Evolutionary conservation across 2,329 filamentous ascomycete species (phyloP), one percentile per base, ranked within the genome.

Genomic region (Leptodontidium sp.): DNA sequence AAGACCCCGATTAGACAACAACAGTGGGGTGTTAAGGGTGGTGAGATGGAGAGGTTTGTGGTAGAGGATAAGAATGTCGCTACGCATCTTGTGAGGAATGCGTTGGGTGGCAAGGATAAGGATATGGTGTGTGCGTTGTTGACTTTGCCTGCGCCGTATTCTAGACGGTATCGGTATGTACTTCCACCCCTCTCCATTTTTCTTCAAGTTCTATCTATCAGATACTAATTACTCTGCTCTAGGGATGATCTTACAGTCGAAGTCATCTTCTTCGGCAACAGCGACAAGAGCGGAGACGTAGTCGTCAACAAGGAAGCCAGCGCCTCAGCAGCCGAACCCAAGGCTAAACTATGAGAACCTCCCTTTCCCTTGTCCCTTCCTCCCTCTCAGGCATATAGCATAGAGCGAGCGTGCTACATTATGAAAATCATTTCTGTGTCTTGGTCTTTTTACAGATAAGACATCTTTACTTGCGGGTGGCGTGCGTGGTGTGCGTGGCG

Each of bases 201-300:
- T 32, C 24, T 9, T 17, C 15, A 5, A 21, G 3, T 17, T 40
- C 43, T 29, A 1, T 2, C 47, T 53, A 53, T 59, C n/a, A 21
- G 64, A 68, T 43, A 45, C 70, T 74, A 61, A 74, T 50, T 62
- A 6, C 17, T 35, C 8, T 26, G 11, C 63, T 64, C 74, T 69
- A 95, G 93, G 74, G 96, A 99, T 78, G 96, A 99, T 79, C 83
- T 99, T 71, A 99, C 96, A 0, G 95, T 99, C 17, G 93, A 99
- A 80, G 96, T 99, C 70, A 97, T 99, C 77, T 99, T 99, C 86
- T 99, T 99, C 76, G 96, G 96, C 69, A 89, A 97, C 74, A 88
- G 91, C 45, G 84, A 90, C 64, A 90, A 90, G 78, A 91, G 87
- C 38, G 94, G 94, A 45, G 90, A 91, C 71, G 91, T 98, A 5